Conservation (phyloP, 2,329 filamentous ascomycete species). For the Zymoseptoria pseudotritici region DNA sequence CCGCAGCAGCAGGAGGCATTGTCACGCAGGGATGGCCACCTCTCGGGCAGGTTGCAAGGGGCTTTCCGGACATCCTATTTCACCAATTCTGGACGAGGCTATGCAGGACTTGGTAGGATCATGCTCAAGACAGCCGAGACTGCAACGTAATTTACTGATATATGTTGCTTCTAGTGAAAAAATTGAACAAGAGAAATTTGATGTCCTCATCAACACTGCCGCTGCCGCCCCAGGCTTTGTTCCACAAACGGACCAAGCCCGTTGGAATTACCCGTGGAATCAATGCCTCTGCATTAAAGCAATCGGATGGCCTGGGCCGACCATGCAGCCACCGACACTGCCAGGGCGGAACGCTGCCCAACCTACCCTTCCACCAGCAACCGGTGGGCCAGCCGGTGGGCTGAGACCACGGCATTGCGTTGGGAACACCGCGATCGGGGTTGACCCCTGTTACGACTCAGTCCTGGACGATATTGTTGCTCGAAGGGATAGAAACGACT, state of each 20-base stretch:
- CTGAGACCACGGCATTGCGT: not conserved
- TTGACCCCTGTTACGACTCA: not conserved
- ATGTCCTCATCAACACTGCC: not conserved
- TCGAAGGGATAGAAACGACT: not conserved
- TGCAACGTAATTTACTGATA: not conserved
- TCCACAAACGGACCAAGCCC: not conserved
- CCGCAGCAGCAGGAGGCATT: not conserved
- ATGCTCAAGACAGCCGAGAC: not conserved
- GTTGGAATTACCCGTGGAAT: not conserved
- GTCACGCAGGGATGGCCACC: not conserved
- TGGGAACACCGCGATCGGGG: not conserved
- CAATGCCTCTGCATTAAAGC: conserved; percentile 1
- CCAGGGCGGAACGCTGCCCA: not conserved
- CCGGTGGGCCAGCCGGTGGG: no score
- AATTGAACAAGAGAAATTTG: conserved; percentile 1
- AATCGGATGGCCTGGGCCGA: not conserved
- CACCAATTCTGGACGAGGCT: not conserved
- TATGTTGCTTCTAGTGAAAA: not conserved
- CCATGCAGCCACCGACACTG: not conserved
- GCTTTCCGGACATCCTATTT: not conserved
- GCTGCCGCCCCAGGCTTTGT: not conserved
- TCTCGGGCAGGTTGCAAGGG: not conserved
- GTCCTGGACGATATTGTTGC: not conserved
- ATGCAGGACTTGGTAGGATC: not conserved
- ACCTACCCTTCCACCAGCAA: no score